Conservation (phyloP, 768 basidiomycete genomes). For the Hemileccinum impolitum region DNA sequence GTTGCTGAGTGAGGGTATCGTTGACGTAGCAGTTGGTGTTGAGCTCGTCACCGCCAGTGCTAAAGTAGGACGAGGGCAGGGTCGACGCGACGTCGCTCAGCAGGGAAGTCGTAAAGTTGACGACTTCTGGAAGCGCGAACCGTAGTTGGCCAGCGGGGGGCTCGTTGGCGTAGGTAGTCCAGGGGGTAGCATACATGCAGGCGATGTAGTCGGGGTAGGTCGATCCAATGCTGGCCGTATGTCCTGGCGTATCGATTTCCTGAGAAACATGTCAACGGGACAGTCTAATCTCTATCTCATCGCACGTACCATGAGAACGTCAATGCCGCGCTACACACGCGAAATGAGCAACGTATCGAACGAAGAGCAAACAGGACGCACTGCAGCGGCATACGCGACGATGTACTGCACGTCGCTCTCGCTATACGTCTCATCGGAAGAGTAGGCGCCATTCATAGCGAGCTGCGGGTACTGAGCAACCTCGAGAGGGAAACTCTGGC, state of each 20-base stretch:
- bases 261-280: slow-evolving; percentile 17
- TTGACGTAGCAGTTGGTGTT: slow-evolving; percentile 63
- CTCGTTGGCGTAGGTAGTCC: slow-evolving; percentile 61
- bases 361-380: slow-evolving; percentile 36
- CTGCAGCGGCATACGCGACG: slow-evolving; percentile 64
- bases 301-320: slow-evolving; percentile 51
- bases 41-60: slow-evolving; percentile 82
- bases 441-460: slow-evolving; percentile 66
- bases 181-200: slow-evolving; percentile 55
- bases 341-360: background rate
- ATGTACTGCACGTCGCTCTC: slow-evolving; percentile 55
- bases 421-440: slow-evolving; percentile 49
- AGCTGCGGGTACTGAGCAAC: slow-evolving; percentile 60
- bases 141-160: slow-evolving; percentile 84
- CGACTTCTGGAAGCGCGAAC: slow-evolving; percentile 57
- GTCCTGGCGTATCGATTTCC: slow-evolving; percentile 86
- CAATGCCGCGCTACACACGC: slow-evolving; percentile 60
- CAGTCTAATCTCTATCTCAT: background rate
- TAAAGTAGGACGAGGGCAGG: slow-evolving; percentile 60
- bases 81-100: slow-evolving; percentile 49
- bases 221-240: slow-evolving; percentile 61
- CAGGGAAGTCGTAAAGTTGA: slow-evolving; percentile 55
- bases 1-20: slow-evolving; percentile 56
- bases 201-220: slow-evolving; percentile 76
- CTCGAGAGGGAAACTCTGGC: slow-evolving; percentile 75